Percentiles rank a stretch among this genome's conserved stretches.
phyloP scores from a whole-genome alignment of 345 rosid genomes.

The Hibiscus tridactylites region DNA sequence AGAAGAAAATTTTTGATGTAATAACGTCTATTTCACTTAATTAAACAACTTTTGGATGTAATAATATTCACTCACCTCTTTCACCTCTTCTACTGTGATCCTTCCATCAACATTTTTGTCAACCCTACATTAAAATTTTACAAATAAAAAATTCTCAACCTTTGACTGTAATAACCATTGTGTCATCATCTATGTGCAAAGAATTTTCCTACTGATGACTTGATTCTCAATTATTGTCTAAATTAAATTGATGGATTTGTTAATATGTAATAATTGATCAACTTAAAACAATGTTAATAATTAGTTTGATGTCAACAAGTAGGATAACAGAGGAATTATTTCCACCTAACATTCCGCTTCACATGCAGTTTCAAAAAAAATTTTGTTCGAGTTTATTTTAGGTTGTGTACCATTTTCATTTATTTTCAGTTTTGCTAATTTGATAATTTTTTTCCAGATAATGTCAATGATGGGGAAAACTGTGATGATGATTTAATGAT shows the following conservation, averaged over 20 bases:
- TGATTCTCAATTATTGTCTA: not conserved
- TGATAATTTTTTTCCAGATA: too few relatives aligned
- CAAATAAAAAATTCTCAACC: not conserved
- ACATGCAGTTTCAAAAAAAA: not conserved
- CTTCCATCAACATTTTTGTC: constrained; percentile 74
- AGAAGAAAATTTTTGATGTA: not conserved
- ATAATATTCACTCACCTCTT: constrained; percentile 40
- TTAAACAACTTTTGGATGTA: not conserved
- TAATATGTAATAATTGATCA: not conserved
- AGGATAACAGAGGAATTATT: not conserved
- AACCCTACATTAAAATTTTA: constrained; percentile 40
- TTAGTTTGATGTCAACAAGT: not conserved
- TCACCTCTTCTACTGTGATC: constrained; percentile 64
- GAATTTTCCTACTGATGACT: not conserved
- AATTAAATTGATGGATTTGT: not conserved
- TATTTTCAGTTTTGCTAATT: too few relatives aligned
- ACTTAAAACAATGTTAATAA: not conserved
- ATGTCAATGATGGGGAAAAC: too few relatives aligned
- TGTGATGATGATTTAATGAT: too few relatives aligned
- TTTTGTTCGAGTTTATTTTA: too few relatives aligned
- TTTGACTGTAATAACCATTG: not conserved
- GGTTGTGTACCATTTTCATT: too few relatives aligned
- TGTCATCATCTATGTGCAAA: not conserved
- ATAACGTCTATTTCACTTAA: too few relatives aligned
- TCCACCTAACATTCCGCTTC: not conserved